Percentiles rank a stretch among this genome's conserved stretches.
Evolutionary conservation across 495 filamentous ascomycete genomes (phyloP).

Genomic region (Talaromyces nanjingensis): DNA sequence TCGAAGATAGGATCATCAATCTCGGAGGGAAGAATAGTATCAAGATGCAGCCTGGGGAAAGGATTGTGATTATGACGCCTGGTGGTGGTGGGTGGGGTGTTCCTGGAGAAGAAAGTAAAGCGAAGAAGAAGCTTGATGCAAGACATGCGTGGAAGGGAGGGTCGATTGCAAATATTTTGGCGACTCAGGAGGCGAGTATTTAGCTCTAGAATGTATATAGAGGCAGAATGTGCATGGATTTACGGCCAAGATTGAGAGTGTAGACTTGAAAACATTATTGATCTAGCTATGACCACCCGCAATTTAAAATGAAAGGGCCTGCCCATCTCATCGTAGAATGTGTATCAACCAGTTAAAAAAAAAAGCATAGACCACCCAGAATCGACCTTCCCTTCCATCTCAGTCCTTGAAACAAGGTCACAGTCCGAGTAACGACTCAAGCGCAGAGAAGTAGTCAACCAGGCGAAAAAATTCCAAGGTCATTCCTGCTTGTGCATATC

Average conservation of each 20-base stretch:
- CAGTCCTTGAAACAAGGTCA: not conserved
- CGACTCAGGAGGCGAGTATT: constrained; percentile 27
- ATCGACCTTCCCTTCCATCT: not conserved
- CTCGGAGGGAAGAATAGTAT: constrained; percentile 82
- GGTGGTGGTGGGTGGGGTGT: constrained; percentile 34
- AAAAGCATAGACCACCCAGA: not conserved
- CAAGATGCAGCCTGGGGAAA: constrained; percentile 68
- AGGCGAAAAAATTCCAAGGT: not conserved
- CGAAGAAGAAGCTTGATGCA: constrained; percentile 15
- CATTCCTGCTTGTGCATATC: not conserved
- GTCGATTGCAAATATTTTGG: constrained; percentile 19
- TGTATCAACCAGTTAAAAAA: not conserved
- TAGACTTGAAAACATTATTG: constrained; percentile 1
- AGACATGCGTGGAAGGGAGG: constrained; percentile 24
- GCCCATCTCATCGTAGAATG: not conserved
- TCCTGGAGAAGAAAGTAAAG: constrained; percentile 10
- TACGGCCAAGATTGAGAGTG: not conserved
- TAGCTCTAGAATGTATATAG: constrained; percentile 10
- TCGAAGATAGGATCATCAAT: constrained; percentile 62
- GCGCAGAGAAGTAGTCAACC: not conserved
- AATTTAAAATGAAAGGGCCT: not conserved
- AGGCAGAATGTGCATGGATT: not conserved
- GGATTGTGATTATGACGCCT: constrained; percentile 55
- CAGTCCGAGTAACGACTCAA: not conserved
- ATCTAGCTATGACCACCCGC: not conserved